phyloP scores from a whole-genome alignment of 2,329 filamentous ascomycete genomes.

The Arthrobotrys sinensis region DNA sequence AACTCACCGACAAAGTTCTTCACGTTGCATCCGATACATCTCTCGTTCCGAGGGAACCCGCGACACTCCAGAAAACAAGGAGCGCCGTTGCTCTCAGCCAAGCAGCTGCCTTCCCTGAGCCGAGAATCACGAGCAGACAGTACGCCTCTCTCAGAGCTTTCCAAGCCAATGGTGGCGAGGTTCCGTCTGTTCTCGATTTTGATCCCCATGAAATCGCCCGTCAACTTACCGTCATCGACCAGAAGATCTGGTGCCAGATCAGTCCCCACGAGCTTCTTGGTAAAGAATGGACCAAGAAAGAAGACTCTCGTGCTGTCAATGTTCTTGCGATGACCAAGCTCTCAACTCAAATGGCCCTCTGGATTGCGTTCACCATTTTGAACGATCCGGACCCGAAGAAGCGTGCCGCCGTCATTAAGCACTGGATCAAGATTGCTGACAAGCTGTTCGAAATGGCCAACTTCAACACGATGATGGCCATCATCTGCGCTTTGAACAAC shows the following conservation, averaged over 20 bases:
- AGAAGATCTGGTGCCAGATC: conserved; percentile 90
- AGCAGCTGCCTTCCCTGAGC: conserved; percentile 72
- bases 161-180: conserved; percentile 77
- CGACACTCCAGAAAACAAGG: conserved; percentile 77
- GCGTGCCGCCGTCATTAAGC: conserved; percentile 89
- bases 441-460: conserved; percentile 92
- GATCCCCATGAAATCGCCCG: conserved; percentile 91
- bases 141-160: conserved; percentile 79
- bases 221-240: conserved; percentile 93
- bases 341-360: conserved; percentile 90
- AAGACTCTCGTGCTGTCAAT: conserved; percentile 83
- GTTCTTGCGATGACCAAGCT: conserved; percentile 94
- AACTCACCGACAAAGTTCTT: conserved; percentile 84
- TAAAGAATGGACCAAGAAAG: conserved; percentile 94
- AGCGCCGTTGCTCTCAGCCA: conserved; percentile 50
- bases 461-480: conserved; percentile 96
- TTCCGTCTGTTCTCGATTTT: conserved; percentile 86
- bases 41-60: conserved; percentile 84
- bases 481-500: conserved; percentile 92
- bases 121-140: conserved; percentile 82
- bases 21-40: conserved; percentile 75
- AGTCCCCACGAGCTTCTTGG: conserved; percentile 91
- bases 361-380: conserved; percentile 93
- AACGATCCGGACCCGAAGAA: conserved; percentile 92
- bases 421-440: conserved; percentile 95